Evolutionary conservation across 2,329 filamentous ascomycete species (phyloP).

Genomic region (Colletotrichum sp.): DNA sequence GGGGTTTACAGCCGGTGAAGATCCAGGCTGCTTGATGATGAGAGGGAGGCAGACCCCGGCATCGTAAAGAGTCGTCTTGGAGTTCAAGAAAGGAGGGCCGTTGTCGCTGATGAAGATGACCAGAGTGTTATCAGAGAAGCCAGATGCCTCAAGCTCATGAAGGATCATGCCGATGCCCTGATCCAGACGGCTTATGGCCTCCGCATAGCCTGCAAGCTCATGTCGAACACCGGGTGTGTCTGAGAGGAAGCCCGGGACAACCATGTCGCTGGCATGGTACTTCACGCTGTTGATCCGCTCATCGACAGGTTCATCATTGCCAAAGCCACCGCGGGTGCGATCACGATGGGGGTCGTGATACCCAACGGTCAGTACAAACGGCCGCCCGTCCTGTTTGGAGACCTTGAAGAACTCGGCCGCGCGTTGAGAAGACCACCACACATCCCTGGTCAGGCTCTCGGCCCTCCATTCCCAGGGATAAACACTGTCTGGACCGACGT

Average conservation of each 20-base stretch:
- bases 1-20: fast-evolving
- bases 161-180: neutral
- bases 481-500: neutral
- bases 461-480: neutral
- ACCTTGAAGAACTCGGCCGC: neutral
- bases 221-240: slow-evolving; percentile 40
- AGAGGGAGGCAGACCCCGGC: neutral
- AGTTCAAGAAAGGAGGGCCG: slow-evolving; percentile 54
- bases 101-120: slow-evolving; percentile 55
- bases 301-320: neutral
- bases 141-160: neutral
- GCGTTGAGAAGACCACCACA: neutral
- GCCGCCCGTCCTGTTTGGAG: neutral
- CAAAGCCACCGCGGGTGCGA: neutral
- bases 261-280: neutral
- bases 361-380: neutral
- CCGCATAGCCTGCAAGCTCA: slow-evolving; percentile 46
- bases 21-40: neutral
- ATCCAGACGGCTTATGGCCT: neutral
- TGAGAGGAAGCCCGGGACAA: slow-evolving; percentile 33
- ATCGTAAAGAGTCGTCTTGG: slow-evolving; percentile 55
- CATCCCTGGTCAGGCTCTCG: neutral
- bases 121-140: slow-evolving; percentile 42
- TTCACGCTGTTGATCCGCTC: neutral
- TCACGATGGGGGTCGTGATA: neutral